These are phyloP conservation scores for Colletotrichum caudatum DNA, from an alignment of 2,329 filamentous ascomycete species.

Conservation along the genomic window DNA sequence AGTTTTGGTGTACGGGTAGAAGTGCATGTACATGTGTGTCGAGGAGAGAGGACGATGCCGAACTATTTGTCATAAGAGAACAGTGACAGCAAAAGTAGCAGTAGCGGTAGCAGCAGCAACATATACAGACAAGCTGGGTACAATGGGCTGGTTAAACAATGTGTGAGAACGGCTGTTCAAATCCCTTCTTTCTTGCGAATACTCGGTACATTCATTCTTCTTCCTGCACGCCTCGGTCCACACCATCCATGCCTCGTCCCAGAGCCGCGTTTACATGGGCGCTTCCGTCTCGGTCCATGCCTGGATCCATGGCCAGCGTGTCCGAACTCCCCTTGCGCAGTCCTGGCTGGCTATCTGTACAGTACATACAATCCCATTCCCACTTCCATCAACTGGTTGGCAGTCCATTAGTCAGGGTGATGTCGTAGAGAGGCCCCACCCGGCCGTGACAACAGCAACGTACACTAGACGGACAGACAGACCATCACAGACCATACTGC, in stretches of 20 bases:
- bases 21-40: neutral
- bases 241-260: slow-evolving; percentile 15
- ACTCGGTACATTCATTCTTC: neutral
- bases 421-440: slow-evolving; percentile 24
- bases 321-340: slow-evolving; percentile 1
- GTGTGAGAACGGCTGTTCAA: slow-evolving; percentile 6
- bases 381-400: slow-evolving; percentile 14
- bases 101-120: neutral
- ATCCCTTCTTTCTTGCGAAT: neutral
- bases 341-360: neutral
- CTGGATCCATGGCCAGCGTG: neutral
- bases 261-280: slow-evolving; percentile 9
- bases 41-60: neutral
- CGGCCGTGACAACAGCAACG: slow-evolving; percentile 4
- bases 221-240: too few relatives aligned
- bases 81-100: neutral
- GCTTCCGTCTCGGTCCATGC: slow-evolving; percentile 7
- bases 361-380: neutral
- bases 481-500: neutral
- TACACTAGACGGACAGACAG: neutral
- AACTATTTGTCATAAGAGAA: too few relatives aligned
- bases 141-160: neutral
- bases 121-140: neutral
- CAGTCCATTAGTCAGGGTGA: slow-evolving; percentile 34
- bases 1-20: too few relatives aligned